Evolutionary conservation across 2,329 filamentous ascomycete genomes (phyloP).

Genomic region (Pseudogymnoascus sp.): DNA sequence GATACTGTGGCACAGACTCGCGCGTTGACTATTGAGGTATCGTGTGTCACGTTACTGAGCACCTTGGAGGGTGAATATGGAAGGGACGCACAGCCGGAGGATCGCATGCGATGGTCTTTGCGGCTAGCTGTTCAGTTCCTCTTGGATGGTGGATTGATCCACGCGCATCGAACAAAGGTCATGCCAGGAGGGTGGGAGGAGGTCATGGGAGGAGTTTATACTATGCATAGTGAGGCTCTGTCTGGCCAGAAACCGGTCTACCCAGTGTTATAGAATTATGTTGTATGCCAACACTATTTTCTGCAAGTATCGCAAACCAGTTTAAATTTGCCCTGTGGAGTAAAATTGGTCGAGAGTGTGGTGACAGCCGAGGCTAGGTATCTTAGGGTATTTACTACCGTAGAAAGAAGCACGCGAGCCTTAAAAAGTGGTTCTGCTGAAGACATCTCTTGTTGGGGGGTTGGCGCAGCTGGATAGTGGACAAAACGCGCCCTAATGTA

Average conservation of each 20-base stretch:
- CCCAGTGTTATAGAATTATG: neutral
- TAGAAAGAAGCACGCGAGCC: neutral
- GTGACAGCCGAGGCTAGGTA: neutral
- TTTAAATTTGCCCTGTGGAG: neutral
- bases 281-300: neutral
- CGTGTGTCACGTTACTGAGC: too few relatives aligned
- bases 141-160: neutral
- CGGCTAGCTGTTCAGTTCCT: neutral
- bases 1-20: too few relatives aligned
- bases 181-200: too few relatives aligned
- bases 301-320: neutral
- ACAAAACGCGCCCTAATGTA: neutral
- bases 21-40: too few relatives aligned
- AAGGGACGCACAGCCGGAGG: neutral
- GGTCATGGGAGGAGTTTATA: neutral
- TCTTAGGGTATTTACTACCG: neutral
- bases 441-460: neutral
- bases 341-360: neutral
- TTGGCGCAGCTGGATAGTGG: neutral
- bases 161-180: neutral
- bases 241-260: neutral
- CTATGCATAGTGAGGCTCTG: neutral
- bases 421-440: neutral
- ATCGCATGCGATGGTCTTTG: neutral
- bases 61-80: neutral